Evolutionary conservation across 306 rosid species (phyloP).

Genomic region (Hylodesmum podocarpum): DNA sequence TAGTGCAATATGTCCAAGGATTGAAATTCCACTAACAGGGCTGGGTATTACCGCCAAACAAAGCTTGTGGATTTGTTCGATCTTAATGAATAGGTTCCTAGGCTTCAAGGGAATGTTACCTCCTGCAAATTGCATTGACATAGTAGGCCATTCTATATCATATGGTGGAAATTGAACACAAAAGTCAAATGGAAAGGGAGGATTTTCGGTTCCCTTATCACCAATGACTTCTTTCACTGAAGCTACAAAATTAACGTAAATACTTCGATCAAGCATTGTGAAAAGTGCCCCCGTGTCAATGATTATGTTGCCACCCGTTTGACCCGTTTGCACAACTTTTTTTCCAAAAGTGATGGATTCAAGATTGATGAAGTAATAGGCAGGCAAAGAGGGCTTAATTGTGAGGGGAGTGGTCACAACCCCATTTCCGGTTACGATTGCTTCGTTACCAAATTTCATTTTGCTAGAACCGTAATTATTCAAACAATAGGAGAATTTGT

Average conservation of each 20-base stretch:
- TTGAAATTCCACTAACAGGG: background rate
- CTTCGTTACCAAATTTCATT: slow-evolving; percentile 25
- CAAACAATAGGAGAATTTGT: slow-evolving; percentile 36
- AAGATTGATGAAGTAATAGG: slow-evolving; percentile 24
- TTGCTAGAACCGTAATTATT: slow-evolving; percentile 6
- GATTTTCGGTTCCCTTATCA: background rate
- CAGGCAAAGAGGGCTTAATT: background rate
- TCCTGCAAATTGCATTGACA: background rate
- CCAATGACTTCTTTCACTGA: background rate
- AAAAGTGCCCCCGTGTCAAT: slow-evolving; percentile 29
- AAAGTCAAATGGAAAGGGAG: background rate
- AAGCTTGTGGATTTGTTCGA: background rate
- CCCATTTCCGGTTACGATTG: background rate
- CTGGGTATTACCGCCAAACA: background rate
- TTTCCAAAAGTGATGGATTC: slow-evolving; percentile 8
- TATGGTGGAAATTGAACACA: background rate
- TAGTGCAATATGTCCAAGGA: background rate
- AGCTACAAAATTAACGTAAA: background rate
- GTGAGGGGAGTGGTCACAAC: slow-evolving; percentile 12
- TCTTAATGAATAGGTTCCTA: rapidly evolving
- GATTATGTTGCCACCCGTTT: slow-evolving; percentile 12
- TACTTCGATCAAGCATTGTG: background rate
- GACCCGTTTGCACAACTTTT: background rate
- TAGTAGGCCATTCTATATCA: background rate
- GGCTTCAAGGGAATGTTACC: background rate